Evolutionary conservation across 192 early-diverging fungal species (phyloP), one percentile per base, ranked within the genome.

Genomic region (Coemansia sp.): DNA sequence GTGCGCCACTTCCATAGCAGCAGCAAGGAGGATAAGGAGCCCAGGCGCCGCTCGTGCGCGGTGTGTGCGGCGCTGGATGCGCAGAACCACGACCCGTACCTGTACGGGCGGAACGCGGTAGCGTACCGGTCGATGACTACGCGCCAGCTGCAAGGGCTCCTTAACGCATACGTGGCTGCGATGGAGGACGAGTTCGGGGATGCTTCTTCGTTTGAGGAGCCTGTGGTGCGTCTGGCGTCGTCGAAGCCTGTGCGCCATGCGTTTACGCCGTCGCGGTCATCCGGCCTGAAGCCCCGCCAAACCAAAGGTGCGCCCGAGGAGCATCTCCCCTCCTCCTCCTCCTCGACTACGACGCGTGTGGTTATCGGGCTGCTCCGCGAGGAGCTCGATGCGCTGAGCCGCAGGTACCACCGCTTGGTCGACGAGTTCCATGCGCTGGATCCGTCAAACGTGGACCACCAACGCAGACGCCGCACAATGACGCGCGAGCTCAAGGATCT

Each of bases 81-180:
- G 30, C 78, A 81, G 73, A 64, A 81, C 67, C 78, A 73, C 7
- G 78, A 81, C 30, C 78, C 78, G 60, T 81, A 81, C 51, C 30
- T 81, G 69, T 81, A 69, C 44, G 78, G 78, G 8, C 33, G 63
- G 0, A 66, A 72, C n/a, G 78, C 78, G 0, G 49, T 73, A 0
- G 74, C 71, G 18, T 82, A 76, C 60, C 63, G 69, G 65, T 76
- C 74, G 15, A 63, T 82, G 71, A 65, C 41, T 10, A 76, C 74
- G 9, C 60, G 74, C 7, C 71, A 82, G 71, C 64, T 82, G 39
- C 79, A 76, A 62, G 63, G 61, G 10, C 61, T 82, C 41, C 75
- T 82, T 33, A 76, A 76, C 45, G 75, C 79, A 4, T 82, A 82
- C 41, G 79, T 82, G 10, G 66, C 67, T 0, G 79, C 75, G 2